These are phyloP conservation scores for Acanthamoeba healyi DNA, from an alignment of 208 protist genomes.

Conservation along the genomic window DNA sequence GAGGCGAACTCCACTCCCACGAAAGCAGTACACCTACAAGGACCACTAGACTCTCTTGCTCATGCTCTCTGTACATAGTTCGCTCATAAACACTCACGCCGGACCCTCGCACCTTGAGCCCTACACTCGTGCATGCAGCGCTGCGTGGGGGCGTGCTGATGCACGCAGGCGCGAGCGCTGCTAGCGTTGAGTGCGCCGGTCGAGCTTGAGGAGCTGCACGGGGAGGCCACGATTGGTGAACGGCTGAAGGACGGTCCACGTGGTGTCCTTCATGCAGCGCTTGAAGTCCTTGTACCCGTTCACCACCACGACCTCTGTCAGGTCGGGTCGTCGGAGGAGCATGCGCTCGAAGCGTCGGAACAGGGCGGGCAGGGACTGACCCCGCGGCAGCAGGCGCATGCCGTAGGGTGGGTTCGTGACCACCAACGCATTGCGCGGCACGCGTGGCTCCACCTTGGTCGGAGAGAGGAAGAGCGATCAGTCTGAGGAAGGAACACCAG, in stretches of 20 bases:
- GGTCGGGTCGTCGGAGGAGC: background rate
- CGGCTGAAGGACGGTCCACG: conserved; percentile 25
- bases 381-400: background rate
- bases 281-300: conserved; percentile 47
- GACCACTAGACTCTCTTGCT: background rate
- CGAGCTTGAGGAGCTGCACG: conserved; percentile 49
- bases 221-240: conserved; percentile 62
- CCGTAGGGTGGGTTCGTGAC: conserved; percentile 51
- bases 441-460: background rate
- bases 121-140: too few relatives aligned
- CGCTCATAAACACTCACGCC: too few relatives aligned
- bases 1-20: background rate
- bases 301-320: conserved; percentile 32
- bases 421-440: background rate
- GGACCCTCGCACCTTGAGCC: too few relatives aligned
- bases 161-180: background rate
- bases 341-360: conserved; percentile 50
- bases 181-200: background rate
- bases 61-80: background rate
- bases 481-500: background rate
- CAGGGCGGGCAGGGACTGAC: conserved; percentile 1
- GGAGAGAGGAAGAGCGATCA: background rate
- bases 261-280: conserved; percentile 30
- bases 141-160: too few relatives aligned
- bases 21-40: background rate